Evolutionary conservation across 129 eudicot genomes (phyloP), one percentile per base, ranked within the genome.

Genomic region (Cynara cardunculus): DNA sequence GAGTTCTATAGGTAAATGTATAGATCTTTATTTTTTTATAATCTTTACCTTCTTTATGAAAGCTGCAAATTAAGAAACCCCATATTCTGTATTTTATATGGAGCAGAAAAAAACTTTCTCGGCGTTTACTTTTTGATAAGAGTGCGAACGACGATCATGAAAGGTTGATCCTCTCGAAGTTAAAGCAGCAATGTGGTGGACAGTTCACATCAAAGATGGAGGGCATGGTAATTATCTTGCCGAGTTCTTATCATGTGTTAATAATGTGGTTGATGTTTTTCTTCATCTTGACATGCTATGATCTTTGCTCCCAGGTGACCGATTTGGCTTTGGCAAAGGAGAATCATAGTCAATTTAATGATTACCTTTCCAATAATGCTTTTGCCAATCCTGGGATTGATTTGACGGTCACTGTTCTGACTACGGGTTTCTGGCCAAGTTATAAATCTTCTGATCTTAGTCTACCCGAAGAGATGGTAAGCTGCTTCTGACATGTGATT

Each of bases 171-270:
- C 80, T 94, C 24, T 80, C 96, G 30, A 94, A 94, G 85, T 75
- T 94, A 69, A 94, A 94, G 81, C 97, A 90, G 75, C 97, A 90
- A 34, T 94, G 97, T 59, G 98, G 97, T 72, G 96, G 90, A 2
- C 97, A 91, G 75, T 94, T 92, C 69, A 94, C 97, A n/a, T 94
- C 98, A 59, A 92, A 94, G 81, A 94, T 94, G 98, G 97, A 92
- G 88, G 97, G 96, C 73, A 94, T 94, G 98, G 97, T 94, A 73
- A 76, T 12, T 71, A 39, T 10, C 27, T 39, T 18, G 2, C 41
- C 16, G 72, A 64, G 35, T 71, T 77, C 44, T 6, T 61, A 16
- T 74, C 69, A 65, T 61, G 28, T 53, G n/a, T 14, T 32, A 14
- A 71, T 5, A 64, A 27, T 13, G 18, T 32, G 78, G 64, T 34